These are phyloP conservation scores for Phaseolus coccineus DNA, from an alignment of 331 rosid genomes.

Conservation along the genomic window DNA sequence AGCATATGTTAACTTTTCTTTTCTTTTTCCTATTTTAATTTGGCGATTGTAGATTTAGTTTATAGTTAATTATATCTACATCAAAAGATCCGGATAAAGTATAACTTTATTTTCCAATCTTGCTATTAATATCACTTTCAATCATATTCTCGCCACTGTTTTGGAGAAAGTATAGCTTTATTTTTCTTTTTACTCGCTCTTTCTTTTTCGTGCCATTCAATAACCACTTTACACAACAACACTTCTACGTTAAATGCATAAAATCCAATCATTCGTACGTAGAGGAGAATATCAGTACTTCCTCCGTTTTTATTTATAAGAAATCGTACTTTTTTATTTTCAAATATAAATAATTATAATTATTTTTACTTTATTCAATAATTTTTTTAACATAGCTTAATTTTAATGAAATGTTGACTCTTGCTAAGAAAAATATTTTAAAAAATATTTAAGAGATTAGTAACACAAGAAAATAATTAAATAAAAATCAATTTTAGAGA, in stretches of 20 bases:
- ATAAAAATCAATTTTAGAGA: too few species aligned
- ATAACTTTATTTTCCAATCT: neutral
- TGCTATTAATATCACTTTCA: slow-evolving; percentile 12
- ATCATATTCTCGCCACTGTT: neutral
- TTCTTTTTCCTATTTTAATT: neutral
- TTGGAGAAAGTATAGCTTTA: slow-evolving; percentile 10
- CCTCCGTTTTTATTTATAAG: too few species aligned
- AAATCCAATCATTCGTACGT: neutral
- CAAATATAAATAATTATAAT: too few species aligned
- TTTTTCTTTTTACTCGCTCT: neutral
- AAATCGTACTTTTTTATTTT: too few species aligned
- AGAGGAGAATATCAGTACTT: too few species aligned
- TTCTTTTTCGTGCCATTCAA: neutral
- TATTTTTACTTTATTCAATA: too few species aligned
- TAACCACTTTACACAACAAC: neutral
- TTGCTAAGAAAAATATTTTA: too few species aligned
- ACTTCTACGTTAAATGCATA: neutral
- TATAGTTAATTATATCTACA: neutral
- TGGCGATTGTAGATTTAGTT: neutral
- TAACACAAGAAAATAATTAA: too few species aligned
- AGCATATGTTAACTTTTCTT: neutral
- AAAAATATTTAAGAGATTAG: too few species aligned
- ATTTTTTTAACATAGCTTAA: too few species aligned
- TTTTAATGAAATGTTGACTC: too few species aligned
- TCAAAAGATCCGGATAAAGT: neutral